These are phyloP conservation scores for Aspergillus pseudoviridinutans DNA, from an alignment of 2,329 filamentous ascomycete genomes.

Conservation along the genomic window DNA sequence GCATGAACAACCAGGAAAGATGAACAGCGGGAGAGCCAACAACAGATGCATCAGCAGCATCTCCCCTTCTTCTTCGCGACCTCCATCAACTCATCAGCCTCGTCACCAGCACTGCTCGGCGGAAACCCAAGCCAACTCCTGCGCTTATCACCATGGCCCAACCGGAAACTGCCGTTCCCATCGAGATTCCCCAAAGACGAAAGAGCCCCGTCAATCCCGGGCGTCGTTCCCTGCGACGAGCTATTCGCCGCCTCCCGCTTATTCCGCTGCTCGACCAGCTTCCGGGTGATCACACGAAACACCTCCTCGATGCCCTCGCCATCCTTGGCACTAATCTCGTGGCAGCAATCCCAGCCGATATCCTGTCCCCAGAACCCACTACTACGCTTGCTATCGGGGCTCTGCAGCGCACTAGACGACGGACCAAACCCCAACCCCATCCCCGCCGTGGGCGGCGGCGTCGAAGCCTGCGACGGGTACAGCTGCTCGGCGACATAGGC, in stretches of 20 bases:
- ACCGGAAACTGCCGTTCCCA: constrained; percentile 56
- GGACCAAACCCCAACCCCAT: constrained; percentile 22
- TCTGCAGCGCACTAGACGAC: constrained; percentile 23
- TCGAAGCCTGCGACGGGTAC: constrained; percentile 64
- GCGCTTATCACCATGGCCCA: constrained; percentile 58
- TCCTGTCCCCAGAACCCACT: constrained; percentile 74
- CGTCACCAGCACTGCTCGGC: constrained; percentile 41
- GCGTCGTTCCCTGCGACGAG: constrained; percentile 44
- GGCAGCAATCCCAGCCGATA: constrained; percentile 92
- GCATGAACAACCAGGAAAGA: background rate
- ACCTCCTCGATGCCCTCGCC: constrained; percentile 97
- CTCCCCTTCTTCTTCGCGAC: constrained; percentile 32
- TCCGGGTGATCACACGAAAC: constrained; percentile 83
- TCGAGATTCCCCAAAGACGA: constrained; percentile 41
- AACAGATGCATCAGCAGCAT: constrained; percentile 35
- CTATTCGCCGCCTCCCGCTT: constrained; percentile 48
- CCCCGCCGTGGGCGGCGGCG: constrained; percentile 63
- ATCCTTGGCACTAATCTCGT: constrained; percentile 91
- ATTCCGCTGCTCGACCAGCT: constrained; percentile 68
- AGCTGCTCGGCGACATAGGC: constrained; percentile 92
- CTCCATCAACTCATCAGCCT: constrained; percentile 27
- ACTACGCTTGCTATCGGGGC: constrained; percentile 44
- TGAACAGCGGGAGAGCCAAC: background rate
- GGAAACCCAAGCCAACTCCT: constrained; percentile 64
- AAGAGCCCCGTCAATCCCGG: constrained; percentile 38